Conservation (phyloP, 441 rosid species). For the Adansonia gregorii region DNA sequence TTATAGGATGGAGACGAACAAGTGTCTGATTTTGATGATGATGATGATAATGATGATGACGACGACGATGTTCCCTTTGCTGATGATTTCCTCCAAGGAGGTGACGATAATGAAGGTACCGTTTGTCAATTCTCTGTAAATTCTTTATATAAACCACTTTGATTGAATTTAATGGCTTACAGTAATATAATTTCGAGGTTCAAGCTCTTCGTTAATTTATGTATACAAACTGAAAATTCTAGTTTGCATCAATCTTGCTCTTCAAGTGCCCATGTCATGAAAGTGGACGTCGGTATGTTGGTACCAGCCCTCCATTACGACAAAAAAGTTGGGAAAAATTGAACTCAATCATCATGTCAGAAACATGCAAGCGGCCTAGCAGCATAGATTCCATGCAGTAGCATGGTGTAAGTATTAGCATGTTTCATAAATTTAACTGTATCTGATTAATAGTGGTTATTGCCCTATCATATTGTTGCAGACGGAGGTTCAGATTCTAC, state of each 20-base stretch:
- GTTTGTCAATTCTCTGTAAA: not conserved
- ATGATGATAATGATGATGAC: slow-evolving; percentile 57
- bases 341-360: not conserved
- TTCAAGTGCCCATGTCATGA: not conserved
- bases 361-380: not conserved
- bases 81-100: slow-evolving; percentile 69
- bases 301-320: not conserved
- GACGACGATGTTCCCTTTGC: slow-evolving; percentile 64
- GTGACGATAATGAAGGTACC: slow-evolving; percentile 58
- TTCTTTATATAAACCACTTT: not conserved
- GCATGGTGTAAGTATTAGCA: not conserved
- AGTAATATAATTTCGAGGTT: not conserved
- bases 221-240: not conserved
- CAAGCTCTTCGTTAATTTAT: not conserved
- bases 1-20: slow-evolving; percentile 39
- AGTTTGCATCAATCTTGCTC: slow-evolving; percentile 2
- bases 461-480: slow-evolving; percentile 31
- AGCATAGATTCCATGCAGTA: not conserved
- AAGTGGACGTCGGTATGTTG: not conserved
- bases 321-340: not conserved
- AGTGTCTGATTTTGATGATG: slow-evolving; percentile 48
- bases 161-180: not conserved
- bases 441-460: not conserved
- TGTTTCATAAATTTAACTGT: not conserved
- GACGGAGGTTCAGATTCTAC: slow-evolving; percentile 37